Evolutionary conservation across 345 rosid genomes (phyloP).

Genomic region (Ailanthus altissimus): DNA sequence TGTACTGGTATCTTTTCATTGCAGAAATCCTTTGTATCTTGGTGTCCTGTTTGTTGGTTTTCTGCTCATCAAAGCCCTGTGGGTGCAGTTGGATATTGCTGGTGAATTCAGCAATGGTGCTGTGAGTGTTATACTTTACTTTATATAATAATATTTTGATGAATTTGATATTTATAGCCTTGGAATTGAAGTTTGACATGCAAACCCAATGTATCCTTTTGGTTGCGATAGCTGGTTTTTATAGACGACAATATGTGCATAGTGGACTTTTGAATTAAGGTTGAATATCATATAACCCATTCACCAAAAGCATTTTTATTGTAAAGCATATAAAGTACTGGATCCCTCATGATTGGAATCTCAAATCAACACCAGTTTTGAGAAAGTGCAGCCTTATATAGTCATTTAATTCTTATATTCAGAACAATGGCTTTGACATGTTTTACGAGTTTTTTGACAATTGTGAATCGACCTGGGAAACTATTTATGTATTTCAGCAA

Average conservation of each 20-base stretch:
- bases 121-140: slow-evolving; percentile 49
- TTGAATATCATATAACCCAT: neutral
- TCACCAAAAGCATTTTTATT: neutral
- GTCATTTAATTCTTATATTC: neutral
- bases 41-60: slow-evolving; percentile 64
- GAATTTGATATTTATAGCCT: neutral
- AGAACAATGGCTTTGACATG: neutral
- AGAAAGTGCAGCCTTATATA: no score
- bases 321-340: neutral
- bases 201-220: neutral
- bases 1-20: slow-evolving; percentile 21
- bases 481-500: neutral
- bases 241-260: neutral
- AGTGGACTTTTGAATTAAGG: neutral
- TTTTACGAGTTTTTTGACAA: neutral
- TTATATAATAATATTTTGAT: neutral
- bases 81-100: slow-evolving; percentile 91
- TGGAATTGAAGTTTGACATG: slow-evolving; percentile 1
- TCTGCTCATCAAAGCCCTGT: slow-evolving; percentile 80
- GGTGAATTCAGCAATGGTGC: slow-evolving; percentile 86
- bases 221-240: neutral
- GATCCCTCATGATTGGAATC: neutral
- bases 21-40: slow-evolving; percentile 93
- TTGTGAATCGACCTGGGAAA: neutral
- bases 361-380: neutral